phyloP scores from a whole-genome alignment of 2,329 filamentous ascomycete species.

The Beauveria asiatica region DNA sequence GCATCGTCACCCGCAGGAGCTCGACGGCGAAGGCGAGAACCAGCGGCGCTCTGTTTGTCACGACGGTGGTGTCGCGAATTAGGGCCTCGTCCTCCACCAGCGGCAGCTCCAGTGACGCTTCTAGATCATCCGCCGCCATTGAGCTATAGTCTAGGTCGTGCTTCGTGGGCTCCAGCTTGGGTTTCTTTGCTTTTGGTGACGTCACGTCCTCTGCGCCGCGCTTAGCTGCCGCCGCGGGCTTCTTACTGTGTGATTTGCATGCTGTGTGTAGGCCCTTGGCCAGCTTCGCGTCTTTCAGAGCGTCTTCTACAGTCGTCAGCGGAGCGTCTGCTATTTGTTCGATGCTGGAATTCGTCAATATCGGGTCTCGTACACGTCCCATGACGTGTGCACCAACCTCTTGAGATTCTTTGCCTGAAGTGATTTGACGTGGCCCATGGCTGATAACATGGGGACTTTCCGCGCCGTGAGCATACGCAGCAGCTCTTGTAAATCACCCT shows the following conservation, averaged over 20 bases:
- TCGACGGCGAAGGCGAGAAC: conserved; percentile 73
- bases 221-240: conserved; percentile 18
- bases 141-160: conserved; percentile 30
- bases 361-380: neutral
- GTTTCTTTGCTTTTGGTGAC: conserved; percentile 21
- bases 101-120: conserved; percentile 54
- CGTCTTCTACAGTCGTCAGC: conserved; percentile 34
- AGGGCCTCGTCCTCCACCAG: conserved; percentile 47
- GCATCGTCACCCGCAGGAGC: conserved; percentile 71
- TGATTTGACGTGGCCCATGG: conserved; percentile 49
- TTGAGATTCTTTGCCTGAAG: conserved; percentile 46
- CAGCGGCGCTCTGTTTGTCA: conserved; percentile 75
- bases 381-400: conserved; percentile 38
- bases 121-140: conserved; percentile 48
- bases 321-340: conserved; percentile 45
- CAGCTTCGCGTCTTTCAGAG: conserved; percentile 39
- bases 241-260: conserved; percentile 45
- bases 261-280: conserved; percentile 44
- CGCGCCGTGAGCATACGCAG: conserved; percentile 51
- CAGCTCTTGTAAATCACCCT: conserved; percentile 53
- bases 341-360: conserved; percentile 30
- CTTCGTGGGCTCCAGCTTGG: conserved; percentile 25
- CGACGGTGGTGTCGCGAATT: conserved; percentile 48
- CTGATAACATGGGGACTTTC: conserved; percentile 50
- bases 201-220: conserved; percentile 18